phyloP scores from a whole-genome alignment of 108 stramenopile genomes.

The Skeletonema costatum region DNA sequence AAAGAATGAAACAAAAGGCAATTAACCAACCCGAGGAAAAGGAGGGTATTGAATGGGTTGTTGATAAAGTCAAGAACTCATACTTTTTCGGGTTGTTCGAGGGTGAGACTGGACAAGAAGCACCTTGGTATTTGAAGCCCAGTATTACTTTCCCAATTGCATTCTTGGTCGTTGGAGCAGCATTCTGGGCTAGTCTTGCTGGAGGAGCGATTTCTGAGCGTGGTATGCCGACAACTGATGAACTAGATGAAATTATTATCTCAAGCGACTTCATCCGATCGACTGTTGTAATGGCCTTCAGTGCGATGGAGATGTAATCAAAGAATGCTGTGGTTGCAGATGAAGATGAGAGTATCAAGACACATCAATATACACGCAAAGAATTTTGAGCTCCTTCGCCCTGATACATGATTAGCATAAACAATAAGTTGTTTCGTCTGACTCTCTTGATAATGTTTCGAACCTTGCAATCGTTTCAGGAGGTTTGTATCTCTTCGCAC shows the following conservation, averaged over 20 bases:
- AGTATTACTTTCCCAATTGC: constrained; percentile 93
- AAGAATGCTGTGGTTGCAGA: neutral
- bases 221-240: constrained; percentile 72
- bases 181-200: constrained; percentile 74
- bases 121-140: constrained; percentile 93
- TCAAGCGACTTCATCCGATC: constrained; percentile 24
- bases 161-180: constrained; percentile 83
- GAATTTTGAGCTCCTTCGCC: neutral
- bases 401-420: neutral
- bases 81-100: constrained; percentile 96
- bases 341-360: neutral
- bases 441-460: neutral
- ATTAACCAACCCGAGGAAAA: constrained; percentile 47
- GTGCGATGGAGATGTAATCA: constrained; percentile 12
- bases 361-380: neutral
- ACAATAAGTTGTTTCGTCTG: neutral
- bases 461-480: neutral
- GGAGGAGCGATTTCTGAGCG: constrained; percentile 81
- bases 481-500: no score
- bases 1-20: constrained; percentile 53
- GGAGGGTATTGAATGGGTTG: constrained; percentile 71
- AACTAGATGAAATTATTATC: constrained; percentile 81
- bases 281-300: constrained; percentile 24
- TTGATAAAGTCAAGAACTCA: constrained; percentile 77
- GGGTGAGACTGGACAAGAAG: constrained; percentile 89